Evolutionary conservation across 1,139 yeast genomes (phyloP), one percentile per base, ranked within the genome.

Genomic region (Pichia sp.): DNA sequence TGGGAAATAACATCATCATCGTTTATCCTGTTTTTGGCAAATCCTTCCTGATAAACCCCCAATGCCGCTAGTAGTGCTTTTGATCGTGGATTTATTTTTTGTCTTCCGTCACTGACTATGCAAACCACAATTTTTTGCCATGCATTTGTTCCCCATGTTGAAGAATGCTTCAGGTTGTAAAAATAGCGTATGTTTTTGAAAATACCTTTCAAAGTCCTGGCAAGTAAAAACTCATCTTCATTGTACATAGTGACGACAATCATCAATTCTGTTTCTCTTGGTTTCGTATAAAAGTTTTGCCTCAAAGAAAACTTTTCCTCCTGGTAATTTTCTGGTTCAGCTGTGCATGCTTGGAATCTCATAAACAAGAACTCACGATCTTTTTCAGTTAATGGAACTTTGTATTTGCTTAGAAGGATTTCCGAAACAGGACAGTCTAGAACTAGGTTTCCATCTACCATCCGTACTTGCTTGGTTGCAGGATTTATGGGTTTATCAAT

Each of bases 341-440:
- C 84, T 1, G 95, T 87, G 48, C 86, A 88, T 0, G 92, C 95
- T 36, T 89, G 83, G 71, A 87, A 87, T 60, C 95, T 75, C 87
- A 87, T 81, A 60, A 83, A 84, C 8, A 86, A 73, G 75, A 87
- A 86, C 70, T 87, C 95, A 55, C 90, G 75, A 50, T 76, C 83
- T 47, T 64, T 65, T 44, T 78, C 81, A 12, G 76, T 73, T 58
- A 79, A 73, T 52, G 77, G 77, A 65, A 76, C 72, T 57, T 79
- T 73, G 64, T 81, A 82, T 52, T 82, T 82, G 52, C 75, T 76
- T 45, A 84, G 71, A 48, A 87, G 75, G 44, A 82, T 75, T 52
- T 77, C 73, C 1, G 91, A 85, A 4, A 85, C 88, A 2, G 93
- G 95, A 62, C 92, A 87, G 69, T 87, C 95, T 48, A 87, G 78